Evolutionary conservation across 164 flowering plant genomes (phyloP), one percentile per base, ranked within the genome.

Genomic region (Liriodendron chinense): DNA sequence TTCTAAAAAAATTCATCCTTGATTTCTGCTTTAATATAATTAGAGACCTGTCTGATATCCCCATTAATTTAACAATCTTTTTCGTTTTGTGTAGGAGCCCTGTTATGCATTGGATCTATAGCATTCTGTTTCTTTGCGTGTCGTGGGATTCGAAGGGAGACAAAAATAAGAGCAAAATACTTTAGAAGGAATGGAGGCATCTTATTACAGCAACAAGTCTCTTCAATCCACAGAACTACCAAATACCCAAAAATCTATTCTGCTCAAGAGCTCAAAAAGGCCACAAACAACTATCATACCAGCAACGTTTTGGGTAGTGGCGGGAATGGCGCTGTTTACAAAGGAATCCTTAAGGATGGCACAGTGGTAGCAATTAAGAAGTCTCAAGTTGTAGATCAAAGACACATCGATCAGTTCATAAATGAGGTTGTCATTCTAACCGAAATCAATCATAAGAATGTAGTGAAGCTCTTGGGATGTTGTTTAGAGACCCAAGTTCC

Each of bases 291-390:
- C 66, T 80, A 59, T 53, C 53, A 69, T 9, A 64, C 64, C n/a
- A 64, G 26, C 59, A 13, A 25, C 9, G 68, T 79, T 9, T 9
- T 79, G 5, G 79, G 79, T 8, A 50, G 71, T 50, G 82, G 82
- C 47, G 76, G 75, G 2, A 73, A 67, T 24, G 79, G 78, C 18
- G 76, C 61, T 28, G 81, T 79, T 50, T 75, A 75, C 61, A 79
- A 72, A 49, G 78, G 76, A 26, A 68, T 79, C 28, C 48, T 79
- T 13, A 25, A 69, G 6, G 67, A 80, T 47, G 47, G 72, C 0
- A 71, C 47, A n/a, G 72, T 71, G 16, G 78, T 79, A 7, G 81
- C 81, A 20, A 75, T 75, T 18, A 76, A 75, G 28, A 75, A 68
- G 65, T 68, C 77, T 10, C 68, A 69, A 34, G 7, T 75, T n/a